Percentiles rank a stretch among this genome's conserved stretches.
Evolutionary conservation across 306 rosid genomes (phyloP).

Genomic region (Casuarina glauca): DNA sequence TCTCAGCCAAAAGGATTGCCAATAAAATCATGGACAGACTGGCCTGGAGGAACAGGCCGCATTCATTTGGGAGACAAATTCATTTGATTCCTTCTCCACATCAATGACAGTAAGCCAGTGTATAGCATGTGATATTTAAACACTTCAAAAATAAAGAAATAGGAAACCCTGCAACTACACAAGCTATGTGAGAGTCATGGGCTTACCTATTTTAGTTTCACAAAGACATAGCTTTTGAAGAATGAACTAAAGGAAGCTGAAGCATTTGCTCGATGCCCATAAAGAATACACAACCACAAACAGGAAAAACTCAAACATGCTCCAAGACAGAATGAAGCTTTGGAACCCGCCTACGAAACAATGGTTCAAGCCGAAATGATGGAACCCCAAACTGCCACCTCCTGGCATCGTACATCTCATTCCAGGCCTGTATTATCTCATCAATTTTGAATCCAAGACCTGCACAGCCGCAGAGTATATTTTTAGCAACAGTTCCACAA

Average conservation of each 20-base stretch:
- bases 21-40: too few species aligned
- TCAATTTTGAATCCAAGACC: slow-evolving; percentile 90
- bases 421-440: slow-evolving; percentile 93
- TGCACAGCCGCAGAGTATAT: slow-evolving; percentile 32
- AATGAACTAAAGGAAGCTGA: slow-evolving; percentile 41
- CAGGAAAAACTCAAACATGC: slow-evolving; percentile 46
- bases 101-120: background rate
- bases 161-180: background rate
- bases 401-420: slow-evolving; percentile 93
- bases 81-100: background rate
- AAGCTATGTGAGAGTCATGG: background rate
- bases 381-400: slow-evolving; percentile 96
- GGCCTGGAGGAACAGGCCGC: too few species aligned
- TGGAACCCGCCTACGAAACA: slow-evolving; percentile 88
- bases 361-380: slow-evolving; percentile 88
- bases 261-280: slow-evolving; percentile 42
- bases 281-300: slow-evolving; percentile 37
- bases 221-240: slow-evolving; percentile 40
- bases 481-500: slow-evolving; percentile 14
- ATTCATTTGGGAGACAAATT: background rate
- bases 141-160: background rate
- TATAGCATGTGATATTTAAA: background rate
- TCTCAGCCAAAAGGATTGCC: too few species aligned
- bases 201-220: slow-evolving; percentile 42
- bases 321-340: slow-evolving; percentile 79